phyloP scores from a whole-genome alignment of 345 rosid genomes.

The Citropsis articulata region DNA sequence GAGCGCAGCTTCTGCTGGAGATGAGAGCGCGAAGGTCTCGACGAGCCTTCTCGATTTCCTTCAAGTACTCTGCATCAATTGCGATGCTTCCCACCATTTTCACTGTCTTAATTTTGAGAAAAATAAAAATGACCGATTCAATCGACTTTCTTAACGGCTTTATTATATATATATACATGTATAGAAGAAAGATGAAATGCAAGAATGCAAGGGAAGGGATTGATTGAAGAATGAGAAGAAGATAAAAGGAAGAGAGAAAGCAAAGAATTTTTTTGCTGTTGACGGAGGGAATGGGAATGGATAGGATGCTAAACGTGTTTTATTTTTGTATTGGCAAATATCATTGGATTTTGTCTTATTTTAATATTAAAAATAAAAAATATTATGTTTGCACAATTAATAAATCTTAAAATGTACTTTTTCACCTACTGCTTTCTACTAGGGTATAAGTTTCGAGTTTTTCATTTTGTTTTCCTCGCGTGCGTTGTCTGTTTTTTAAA shows the following conservation, averaged over 20 bases:
- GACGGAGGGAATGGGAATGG: constrained; percentile 10
- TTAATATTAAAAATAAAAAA: too few relatives aligned
- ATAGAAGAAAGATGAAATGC: neutral
- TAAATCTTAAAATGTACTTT: too few relatives aligned
- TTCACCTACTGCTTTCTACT: too few relatives aligned
- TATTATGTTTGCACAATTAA: too few relatives aligned
- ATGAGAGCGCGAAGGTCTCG: constrained; percentile 79
- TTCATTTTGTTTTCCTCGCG: too few relatives aligned
- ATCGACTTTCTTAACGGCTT: neutral
- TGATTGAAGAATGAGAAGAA: constrained; percentile 5
- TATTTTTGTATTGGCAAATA: neutral
- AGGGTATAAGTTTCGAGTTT: too few relatives aligned
- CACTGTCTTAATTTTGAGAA: neutral
- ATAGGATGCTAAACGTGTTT: neutral
- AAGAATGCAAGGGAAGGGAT: neutral
- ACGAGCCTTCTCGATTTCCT: constrained; percentile 70
- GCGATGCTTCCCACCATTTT: constrained; percentile 30
- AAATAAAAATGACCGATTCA: neutral
- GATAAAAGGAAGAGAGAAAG: neutral
- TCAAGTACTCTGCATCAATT: constrained; percentile 52
- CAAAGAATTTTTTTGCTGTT: constrained; percentile 11
- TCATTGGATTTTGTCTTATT: neutral
- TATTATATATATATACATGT: too few relatives aligned
- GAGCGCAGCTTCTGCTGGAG: constrained; percentile 61
- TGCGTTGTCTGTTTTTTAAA: too few relatives aligned